Conservation (phyloP, 2,329 filamentous ascomycete genomes). For the Intubia oerlemansii region DNA sequence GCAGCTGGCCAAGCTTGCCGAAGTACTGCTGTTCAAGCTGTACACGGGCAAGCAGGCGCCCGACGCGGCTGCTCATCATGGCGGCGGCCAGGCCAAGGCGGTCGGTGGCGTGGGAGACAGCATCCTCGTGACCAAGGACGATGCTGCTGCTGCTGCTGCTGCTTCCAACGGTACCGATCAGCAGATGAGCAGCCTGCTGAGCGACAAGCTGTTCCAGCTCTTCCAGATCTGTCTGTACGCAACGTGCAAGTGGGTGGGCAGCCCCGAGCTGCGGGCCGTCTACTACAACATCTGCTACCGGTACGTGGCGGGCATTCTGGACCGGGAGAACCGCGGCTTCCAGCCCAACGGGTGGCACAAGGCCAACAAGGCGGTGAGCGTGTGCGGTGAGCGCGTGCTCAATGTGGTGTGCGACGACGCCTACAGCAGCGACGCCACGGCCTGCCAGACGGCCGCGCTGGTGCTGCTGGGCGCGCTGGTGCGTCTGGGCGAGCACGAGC, state of each 20-base stretch:
- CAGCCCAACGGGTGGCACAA: conserved; percentile 25
- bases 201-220: conserved; percentile 76
- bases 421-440: conserved; percentile 56
- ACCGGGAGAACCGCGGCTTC: conserved; percentile 23
- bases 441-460: conserved; percentile 67
- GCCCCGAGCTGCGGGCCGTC: conserved; percentile 51
- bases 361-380: conserved; percentile 49
- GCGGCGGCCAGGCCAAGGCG: not conserved
- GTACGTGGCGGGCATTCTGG: conserved; percentile 46
- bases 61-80: too few relatives aligned
- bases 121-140: not conserved
- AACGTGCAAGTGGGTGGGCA: conserved; percentile 51
- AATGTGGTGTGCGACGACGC: conserved; percentile 86
- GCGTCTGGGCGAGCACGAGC: conserved; percentile 48
- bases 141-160: conserved; percentile 12
- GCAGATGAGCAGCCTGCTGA: conserved; percentile 54
- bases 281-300: conserved; percentile 87
- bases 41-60: conserved; percentile 26
- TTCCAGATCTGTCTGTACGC: conserved; percentile 74
- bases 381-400: conserved; percentile 55
- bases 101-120: not conserved
- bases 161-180: too few relatives aligned
- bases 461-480: conserved; percentile 66
- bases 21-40: conserved; percentile 49
- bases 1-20: conserved; percentile 58